phyloP scores from a whole-genome alignment of 1,284 basidiomycete genomes.

The Papiliotrema flavescens region DNA sequence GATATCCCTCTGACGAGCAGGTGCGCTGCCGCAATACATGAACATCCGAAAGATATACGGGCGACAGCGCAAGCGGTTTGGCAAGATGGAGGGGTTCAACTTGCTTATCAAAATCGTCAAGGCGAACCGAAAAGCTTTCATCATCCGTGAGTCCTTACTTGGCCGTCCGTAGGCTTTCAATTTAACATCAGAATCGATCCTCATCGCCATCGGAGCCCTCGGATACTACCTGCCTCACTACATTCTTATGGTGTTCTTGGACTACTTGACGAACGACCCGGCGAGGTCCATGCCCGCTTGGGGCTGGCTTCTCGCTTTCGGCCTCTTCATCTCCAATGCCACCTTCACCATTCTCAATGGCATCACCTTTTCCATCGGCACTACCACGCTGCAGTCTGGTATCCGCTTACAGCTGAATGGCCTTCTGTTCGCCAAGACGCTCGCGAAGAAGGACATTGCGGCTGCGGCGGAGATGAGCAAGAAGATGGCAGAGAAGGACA shows the following conservation, averaged over 20 bases:
- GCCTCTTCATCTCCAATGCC: conserved; percentile 65
- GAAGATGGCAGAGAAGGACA: conserved; percentile 28
- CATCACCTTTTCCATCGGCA: conserved; percentile 44
- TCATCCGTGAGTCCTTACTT: conserved; percentile 31
- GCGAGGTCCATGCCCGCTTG: conserved; percentile 52
- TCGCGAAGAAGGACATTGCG: conserved; percentile 80
- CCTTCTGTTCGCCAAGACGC: conserved; percentile 80
- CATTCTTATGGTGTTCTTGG: conserved; percentile 67
- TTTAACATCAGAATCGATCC: conserved; percentile 50
- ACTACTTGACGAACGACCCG: conserved; percentile 63
- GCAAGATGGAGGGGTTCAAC: conserved; percentile 40
- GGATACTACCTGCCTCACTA: conserved; percentile 75
- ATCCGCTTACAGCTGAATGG: conserved; percentile 79
- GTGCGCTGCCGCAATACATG: conserved; percentile 37
- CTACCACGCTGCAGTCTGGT: conserved; percentile 49
- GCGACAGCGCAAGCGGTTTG: conserved; percentile 25
- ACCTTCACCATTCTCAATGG: conserved; percentile 53
- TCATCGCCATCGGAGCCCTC: conserved; percentile 63
- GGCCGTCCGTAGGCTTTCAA: not conserved
- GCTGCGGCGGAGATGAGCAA: conserved; percentile 24
- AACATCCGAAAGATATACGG: conserved; percentile 39
- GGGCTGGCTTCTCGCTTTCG: conserved; percentile 53
- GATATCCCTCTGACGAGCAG: conserved; percentile 11
- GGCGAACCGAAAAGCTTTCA: conserved; percentile 43
- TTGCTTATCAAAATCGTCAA: conserved; percentile 44